Evolutionary conservation across 768 basidiomycete genomes (phyloP).

Genomic region (Boletus vermiculosoides): DNA sequence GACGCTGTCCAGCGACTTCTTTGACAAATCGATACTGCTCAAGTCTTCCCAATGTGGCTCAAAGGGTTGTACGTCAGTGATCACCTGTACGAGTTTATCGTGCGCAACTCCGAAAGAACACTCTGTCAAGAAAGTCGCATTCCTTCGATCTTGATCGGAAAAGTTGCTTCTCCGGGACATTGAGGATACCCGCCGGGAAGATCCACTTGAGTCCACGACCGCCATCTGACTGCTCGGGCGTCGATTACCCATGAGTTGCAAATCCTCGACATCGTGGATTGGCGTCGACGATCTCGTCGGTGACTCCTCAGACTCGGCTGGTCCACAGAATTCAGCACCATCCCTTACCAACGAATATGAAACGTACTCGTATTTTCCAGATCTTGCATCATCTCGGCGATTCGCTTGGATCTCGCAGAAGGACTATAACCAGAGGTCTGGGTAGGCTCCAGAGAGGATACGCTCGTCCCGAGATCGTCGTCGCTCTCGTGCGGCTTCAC

Average conservation of each 20-base stretch:
- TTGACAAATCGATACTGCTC: constrained; percentile 64
- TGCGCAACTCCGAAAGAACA: constrained; percentile 96
- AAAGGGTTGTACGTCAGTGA: constrained; percentile 93
- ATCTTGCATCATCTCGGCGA: constrained; percentile 75
- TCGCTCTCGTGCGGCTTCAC: constrained; percentile 38
- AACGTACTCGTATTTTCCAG: constrained; percentile 68
- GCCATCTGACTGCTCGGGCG: constrained; percentile 37
- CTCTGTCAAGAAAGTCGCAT: constrained; percentile 85
- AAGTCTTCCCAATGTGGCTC: constrained; percentile 93
- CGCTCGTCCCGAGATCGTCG: constrained; percentile 32
- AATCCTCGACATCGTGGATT: constrained; percentile 43
- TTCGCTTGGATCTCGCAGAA: constrained; percentile 75
- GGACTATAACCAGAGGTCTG: constrained; percentile 39
- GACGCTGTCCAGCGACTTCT: constrained; percentile 60
- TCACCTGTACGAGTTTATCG: constrained; percentile 85
- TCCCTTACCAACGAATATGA: constrained; percentile 22
- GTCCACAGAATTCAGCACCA: neutral
- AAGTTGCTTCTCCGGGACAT: constrained; percentile 41
- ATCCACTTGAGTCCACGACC: constrained; percentile 20
- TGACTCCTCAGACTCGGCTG: constrained; percentile 44
- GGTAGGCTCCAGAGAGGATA: constrained; percentile 16
- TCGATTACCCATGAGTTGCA: constrained; percentile 47
- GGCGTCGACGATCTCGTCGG: constrained; percentile 55
- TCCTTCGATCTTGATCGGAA: constrained; percentile 34
- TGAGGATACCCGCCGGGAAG: constrained; percentile 45